Percentiles rank a stretch among this genome's conserved stretches.
phyloP scores from a whole-genome alignment of 129 eudicot genomes.

The Flaveria bidentis region DNA sequence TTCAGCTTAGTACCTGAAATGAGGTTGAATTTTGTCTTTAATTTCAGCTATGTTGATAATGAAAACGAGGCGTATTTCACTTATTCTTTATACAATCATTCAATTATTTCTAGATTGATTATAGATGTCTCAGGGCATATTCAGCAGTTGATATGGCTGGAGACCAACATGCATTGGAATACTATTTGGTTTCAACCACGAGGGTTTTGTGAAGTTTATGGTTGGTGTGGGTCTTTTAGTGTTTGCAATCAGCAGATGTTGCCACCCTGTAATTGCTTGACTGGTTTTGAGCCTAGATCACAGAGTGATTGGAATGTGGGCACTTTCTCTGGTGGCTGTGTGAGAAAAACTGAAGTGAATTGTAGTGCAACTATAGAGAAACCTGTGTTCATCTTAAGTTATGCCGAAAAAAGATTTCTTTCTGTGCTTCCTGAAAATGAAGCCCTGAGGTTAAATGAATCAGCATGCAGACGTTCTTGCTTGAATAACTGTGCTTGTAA shows the following conservation, averaged over 20 bases:
- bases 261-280: conserved; percentile 31
- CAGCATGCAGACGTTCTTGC: conserved; percentile 20
- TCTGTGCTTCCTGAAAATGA: background rate
- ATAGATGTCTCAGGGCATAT: conserved; percentile 53
- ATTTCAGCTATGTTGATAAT: conserved; percentile 45
- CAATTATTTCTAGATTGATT: conserved; percentile 23
- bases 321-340: conserved; percentile 11
- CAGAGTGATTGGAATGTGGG: conserved; percentile 30
- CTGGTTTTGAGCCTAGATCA: conserved; percentile 33
- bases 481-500: background rate
- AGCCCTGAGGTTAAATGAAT: background rate
- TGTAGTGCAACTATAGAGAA: background rate
- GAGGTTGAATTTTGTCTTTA: conserved; percentile 8
- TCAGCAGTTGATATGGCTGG: conserved; percentile 39
- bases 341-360: conserved; percentile 28
- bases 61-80: conserved; percentile 58
- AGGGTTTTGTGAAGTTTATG: conserved; percentile 28
- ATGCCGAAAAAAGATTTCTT: background rate
- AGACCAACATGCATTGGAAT: conserved; percentile 12
- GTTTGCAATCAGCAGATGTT: conserved; percentile 10
- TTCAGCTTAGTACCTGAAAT: conserved; percentile 28
- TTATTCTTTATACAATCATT: conserved; percentile 28
- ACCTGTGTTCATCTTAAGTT: background rate
- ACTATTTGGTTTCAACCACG: conserved; percentile 39
- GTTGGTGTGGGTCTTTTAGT: conserved; percentile 39